Evolutionary conservation across 2,329 filamentous ascomycete genomes (phyloP), one percentile per base, ranked within the genome.

Genomic region (Dothideomycetes sp.): DNA sequence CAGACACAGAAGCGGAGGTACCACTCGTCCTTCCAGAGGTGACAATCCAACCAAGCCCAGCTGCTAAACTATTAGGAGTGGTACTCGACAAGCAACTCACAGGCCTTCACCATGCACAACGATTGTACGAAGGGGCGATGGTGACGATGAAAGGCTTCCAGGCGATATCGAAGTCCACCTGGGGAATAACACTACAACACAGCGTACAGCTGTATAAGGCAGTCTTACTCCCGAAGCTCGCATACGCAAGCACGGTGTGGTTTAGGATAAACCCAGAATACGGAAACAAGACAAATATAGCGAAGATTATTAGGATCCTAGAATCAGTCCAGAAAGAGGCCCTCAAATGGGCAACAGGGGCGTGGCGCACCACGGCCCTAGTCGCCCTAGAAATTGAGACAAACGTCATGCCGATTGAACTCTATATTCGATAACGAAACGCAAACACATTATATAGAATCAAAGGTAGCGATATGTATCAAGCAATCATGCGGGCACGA

Each of bases 141-240:
- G 9, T 4, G 3, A 36, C 19, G 2, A 27, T 36, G 2, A 24
- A 29, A 15, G 34, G 34, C 3, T 27, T 36, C 3, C 19, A 27
- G n/a, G 9, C 34, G 8, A 29, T 36, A 24, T 3, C 34, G 12
- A 22, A 22, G 11, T 36, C 34, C 12, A 36, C 34, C 3, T 36
- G n/a, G 34, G 34, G 34, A 24, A 27, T 27, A 7, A 36, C 5
- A 3, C 19, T 36, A 27, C n/a, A 36, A 29, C 34, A 36, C 8
- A 11, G 34, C 19, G 34, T 30, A 11, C 22, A 36, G 10, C 34
- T 36, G 15, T 36, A 36, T 18, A 36, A 36, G 34, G 34, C 22
- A 5, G 15, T 30, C 14, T 11, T 36, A 12, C 14, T 36, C 2
- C 34, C 15, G 14, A 36, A 36, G 34, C 4, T 36, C 1, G 14